Conservation (phyloP, 163 green algal species). For the Volvox carteri region DNA sequence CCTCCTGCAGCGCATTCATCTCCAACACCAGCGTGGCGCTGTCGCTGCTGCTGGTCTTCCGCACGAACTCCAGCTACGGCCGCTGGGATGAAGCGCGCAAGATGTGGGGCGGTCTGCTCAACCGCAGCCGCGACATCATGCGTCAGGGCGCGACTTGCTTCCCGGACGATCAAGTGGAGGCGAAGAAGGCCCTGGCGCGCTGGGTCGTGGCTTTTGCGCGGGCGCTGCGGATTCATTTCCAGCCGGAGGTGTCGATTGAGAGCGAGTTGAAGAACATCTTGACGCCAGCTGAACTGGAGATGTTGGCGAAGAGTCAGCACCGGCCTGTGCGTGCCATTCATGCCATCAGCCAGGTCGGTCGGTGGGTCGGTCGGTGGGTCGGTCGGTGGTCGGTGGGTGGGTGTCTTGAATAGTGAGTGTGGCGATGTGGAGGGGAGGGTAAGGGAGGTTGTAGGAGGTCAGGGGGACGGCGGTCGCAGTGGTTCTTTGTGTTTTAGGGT, state of each 20-base stretch:
- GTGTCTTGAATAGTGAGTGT: no score
- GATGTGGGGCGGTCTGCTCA: conserved; percentile 65
- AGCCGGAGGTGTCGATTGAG: conserved; percentile 62
- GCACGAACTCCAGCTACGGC: conserved; percentile 69
- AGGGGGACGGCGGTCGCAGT: no score
- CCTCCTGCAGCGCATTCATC: conserved; percentile 55
- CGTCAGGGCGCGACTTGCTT: conserved; percentile 68
- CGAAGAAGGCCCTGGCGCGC: conserved; percentile 69
- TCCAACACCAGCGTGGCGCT: conserved; percentile 61
- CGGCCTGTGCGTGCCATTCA: conserved; percentile 60
- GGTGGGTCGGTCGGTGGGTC: neutral
- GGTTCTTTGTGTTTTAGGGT: no score
- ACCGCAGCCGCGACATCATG: conserved; percentile 65
- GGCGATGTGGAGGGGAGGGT: no score
- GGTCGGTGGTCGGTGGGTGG: no score
- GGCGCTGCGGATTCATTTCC: conserved; percentile 78
- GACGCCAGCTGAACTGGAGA: conserved; percentile 67
- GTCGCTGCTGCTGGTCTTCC: conserved; percentile 66
- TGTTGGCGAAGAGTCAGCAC: conserved; percentile 71
- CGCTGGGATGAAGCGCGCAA: conserved; percentile 70
- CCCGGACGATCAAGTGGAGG: conserved; percentile 60
- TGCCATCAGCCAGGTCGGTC: conserved; percentile 52
- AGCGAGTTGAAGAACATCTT: conserved; percentile 73
- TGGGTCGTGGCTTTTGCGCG: conserved; percentile 80
- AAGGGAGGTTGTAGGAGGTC: no score